Conservation (phyloP, 176 grass and related monocot species). For the Poa annua region DNA sequence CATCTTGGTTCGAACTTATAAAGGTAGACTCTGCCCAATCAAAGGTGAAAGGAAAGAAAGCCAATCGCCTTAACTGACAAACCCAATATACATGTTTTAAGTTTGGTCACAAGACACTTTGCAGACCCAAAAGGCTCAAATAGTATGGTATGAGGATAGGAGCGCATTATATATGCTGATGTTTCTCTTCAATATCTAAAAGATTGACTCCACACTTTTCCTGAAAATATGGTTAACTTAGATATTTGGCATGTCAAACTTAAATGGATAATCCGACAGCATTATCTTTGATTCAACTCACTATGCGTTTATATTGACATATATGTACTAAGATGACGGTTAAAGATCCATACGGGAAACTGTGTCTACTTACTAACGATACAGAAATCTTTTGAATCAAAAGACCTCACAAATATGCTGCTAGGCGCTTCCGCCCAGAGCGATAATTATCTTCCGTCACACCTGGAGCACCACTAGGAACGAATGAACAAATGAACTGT, state of each 20-base stretch:
- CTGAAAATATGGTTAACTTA: background rate
- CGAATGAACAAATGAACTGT: conserved; percentile 1
- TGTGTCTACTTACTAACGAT: background rate
- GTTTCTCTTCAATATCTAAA: background rate
- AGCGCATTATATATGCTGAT: background rate
- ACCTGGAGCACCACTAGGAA: background rate
- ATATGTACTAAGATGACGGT: background rate
- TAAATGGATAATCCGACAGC: background rate
- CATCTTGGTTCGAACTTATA: background rate
- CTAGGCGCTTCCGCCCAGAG: too few species aligned
- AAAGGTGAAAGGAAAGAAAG: background rate
- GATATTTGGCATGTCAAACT: background rate
- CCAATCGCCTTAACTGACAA: background rate
- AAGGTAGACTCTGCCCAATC: background rate
- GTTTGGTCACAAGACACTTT: background rate
- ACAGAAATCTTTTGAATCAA: too few species aligned
- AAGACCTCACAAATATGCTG: too few species aligned
- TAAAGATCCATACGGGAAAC: background rate
- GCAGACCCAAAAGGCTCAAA: background rate
- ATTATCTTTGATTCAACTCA: background rate
- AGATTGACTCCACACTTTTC: background rate
- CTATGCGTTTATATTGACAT: background rate
- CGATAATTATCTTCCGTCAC: background rate
- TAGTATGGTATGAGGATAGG: background rate
- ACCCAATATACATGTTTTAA: background rate